Conservation (phyloP, 139 green algal genomes). For the Edaphochlamys debaryana region DNA sequence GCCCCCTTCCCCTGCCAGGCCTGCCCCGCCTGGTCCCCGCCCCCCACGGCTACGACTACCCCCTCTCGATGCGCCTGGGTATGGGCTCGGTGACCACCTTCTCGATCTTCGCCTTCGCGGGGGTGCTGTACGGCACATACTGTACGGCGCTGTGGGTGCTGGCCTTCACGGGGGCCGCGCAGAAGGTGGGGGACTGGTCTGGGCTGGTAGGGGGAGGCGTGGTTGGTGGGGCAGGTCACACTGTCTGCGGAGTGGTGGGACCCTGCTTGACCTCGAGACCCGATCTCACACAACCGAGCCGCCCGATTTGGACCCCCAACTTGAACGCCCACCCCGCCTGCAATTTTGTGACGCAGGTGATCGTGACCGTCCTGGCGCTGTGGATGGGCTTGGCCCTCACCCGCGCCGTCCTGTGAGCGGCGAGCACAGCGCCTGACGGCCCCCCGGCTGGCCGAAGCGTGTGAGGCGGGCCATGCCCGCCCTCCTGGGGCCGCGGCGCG, state of each 20-base stretch:
- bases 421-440: too few relatives aligned
- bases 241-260: too few relatives aligned
- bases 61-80: not conserved
- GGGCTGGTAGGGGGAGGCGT: not conserved
- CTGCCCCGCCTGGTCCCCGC: not conserved
- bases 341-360: not conserved
- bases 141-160: too few relatives aligned
- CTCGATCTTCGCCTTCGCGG: slow-evolving; percentile 9
- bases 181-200: not conserved
- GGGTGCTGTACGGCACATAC: not conserved
- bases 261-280: too few relatives aligned
- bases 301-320: too few relatives aligned
- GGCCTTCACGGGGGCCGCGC: too few relatives aligned
- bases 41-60: slow-evolving; percentile 38
- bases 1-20: not conserved
- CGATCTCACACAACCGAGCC: too few relatives aligned
- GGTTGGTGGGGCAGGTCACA: too few relatives aligned
- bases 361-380: not conserved
- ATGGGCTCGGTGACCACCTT: slow-evolving; percentile 45
- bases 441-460: too few relatives aligned
- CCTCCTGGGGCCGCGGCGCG: too few relatives aligned
- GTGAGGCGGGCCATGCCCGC: too few relatives aligned
- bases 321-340: too few relatives aligned
- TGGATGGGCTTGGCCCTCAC: not conserved
- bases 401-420: not conserved